phyloP scores from a whole-genome alignment of 176 grass and related monocot species.

The barley (Hordeum vulgare) region DNA sequence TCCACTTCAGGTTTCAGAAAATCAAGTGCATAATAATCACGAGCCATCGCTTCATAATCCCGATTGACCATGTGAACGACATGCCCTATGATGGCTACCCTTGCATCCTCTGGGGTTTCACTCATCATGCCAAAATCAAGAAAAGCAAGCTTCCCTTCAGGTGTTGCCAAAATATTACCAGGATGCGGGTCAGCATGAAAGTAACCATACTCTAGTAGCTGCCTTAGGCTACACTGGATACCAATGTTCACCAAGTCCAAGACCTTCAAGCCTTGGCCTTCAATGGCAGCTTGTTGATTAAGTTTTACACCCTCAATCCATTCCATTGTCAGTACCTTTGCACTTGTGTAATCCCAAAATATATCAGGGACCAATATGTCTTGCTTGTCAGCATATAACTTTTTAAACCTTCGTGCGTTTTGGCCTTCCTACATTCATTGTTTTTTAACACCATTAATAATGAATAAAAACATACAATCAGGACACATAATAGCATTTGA shows the following conservation, averaged over 20 bases:
- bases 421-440: slow-evolving; percentile 71
- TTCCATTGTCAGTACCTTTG: slow-evolving; percentile 92
- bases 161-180: slow-evolving; percentile 90
- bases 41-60: slow-evolving; percentile 95
- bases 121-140: slow-evolving; percentile 99
- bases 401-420: slow-evolving; percentile 90
- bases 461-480: neutral
- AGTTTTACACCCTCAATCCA: slow-evolving; percentile 93
- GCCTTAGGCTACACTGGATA: slow-evolving; percentile 95
- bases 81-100: slow-evolving; percentile 92
- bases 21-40: slow-evolving; percentile 92
- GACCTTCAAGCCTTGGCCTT: slow-evolving; percentile 81
- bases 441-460: neutral
- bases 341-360: slow-evolving; percentile 96
- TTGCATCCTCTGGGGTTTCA: slow-evolving; percentile 92
- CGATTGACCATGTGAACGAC: slow-evolving; percentile 97
- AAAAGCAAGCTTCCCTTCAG: slow-evolving; percentile 94
- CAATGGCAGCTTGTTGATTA: slow-evolving; percentile 83
- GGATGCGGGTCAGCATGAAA: slow-evolving; percentile 97
- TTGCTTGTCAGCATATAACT: slow-evolving; percentile 93
- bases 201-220: slow-evolving; percentile 89
- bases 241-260: slow-evolving; percentile 87
- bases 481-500: neutral
- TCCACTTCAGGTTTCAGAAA: slow-evolving; percentile 78
- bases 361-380: slow-evolving; percentile 93